Percentiles rank a stretch among this genome's conserved stretches.
Evolutionary conservation across 106 monocot species (phyloP).

Genomic region (Dioscorea dumetorum): DNA sequence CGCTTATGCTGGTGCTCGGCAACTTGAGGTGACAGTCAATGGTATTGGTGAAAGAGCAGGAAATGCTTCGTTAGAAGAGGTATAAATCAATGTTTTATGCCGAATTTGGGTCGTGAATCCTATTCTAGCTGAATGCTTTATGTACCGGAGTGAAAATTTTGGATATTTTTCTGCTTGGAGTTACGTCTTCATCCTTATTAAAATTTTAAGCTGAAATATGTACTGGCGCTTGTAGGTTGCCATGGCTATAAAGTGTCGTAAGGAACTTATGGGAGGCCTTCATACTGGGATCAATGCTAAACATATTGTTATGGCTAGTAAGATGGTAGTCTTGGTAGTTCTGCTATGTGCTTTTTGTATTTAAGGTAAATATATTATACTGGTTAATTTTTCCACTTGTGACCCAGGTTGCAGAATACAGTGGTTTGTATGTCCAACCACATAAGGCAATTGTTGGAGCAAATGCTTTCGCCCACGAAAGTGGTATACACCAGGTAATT

Average conservation of each 20-base stretch:
- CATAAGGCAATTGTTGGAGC: conserved; percentile 93
- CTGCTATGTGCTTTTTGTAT: background rate
- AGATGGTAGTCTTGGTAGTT: conserved; percentile 50
- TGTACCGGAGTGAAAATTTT: too few relatives aligned
- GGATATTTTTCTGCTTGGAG: too few relatives aligned
- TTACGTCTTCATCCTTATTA: too few relatives aligned
- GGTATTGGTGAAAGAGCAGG: conserved; percentile 98
- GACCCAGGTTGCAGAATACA: conserved; percentile 76
- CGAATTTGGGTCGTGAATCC: background rate
- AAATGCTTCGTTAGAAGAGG: conserved; percentile 98
- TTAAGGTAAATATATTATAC: conserved; percentile 1
- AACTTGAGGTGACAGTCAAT: conserved; percentile 86
- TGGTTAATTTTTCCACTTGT: background rate
- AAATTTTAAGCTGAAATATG: too few relatives aligned
- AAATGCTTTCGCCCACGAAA: conserved; percentile 88
- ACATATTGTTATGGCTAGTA: conserved; percentile 77
- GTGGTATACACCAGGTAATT: conserved; percentile 72
- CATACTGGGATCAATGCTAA: conserved; percentile 76
- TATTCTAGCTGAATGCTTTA: too few relatives aligned
- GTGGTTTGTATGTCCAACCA: conserved; percentile 75
- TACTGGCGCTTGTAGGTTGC: conserved; percentile 50
- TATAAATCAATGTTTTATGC: conserved; percentile 9
- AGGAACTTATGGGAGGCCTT: conserved; percentile 51
- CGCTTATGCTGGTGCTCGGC: conserved; percentile 78
- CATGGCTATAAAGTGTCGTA: conserved; percentile 66